Evolutionary conservation across 2,329 filamentous ascomycete genomes (phyloP), one percentile per base, ranked within the genome.

Genomic region (Pseudonectria buxi): DNA sequence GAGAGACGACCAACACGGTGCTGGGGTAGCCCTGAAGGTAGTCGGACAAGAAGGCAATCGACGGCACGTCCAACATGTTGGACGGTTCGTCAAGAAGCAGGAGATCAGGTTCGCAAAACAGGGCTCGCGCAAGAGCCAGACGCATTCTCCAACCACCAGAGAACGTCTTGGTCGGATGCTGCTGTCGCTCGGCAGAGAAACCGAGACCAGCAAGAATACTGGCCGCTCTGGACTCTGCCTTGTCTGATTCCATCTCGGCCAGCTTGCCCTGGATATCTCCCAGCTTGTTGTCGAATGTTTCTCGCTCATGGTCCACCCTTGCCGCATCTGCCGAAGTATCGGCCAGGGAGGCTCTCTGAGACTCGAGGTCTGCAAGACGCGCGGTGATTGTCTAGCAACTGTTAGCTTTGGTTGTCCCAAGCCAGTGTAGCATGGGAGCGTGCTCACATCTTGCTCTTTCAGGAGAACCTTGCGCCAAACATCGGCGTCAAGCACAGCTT

Each of bases 31-130:
- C 72, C 62, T 95, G 89, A 7, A 98, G 82, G 58, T 98, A 98
- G 56, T 89, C 90, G 31, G 90, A 85, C 59, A 98, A 76, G 77
- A 96, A 98, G 37, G 92, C 94, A 57, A 98, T 96, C 15, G 92
- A 96, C n/a, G 92, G 92, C 39, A 98, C 92, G 66, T 96, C 92
- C 86, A 98, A 88, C 90, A 96, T 96, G 80, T 96, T 96, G 37
- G 90, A 96, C 67, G 92, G 92, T 79, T 98, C 92, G 70, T 98
- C 92, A 51, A 98, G 87, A 60, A 98, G 75, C 40, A 98, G 68
- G 34, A 98, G 71, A 65, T 98, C 92, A 28, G 92, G 92, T 61
- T 98, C 92, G 68, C 92, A 98, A 71, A 98, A 98, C 25, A 98
- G 76, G 11, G 92, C 92, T 74, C 92, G 75, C 10, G 92, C 92